Evolutionary conservation across 2,329 filamentous ascomycete genomes (phyloP), one percentile per base, ranked within the genome.

Genomic region (Colletotrichum zoysiae): DNA sequence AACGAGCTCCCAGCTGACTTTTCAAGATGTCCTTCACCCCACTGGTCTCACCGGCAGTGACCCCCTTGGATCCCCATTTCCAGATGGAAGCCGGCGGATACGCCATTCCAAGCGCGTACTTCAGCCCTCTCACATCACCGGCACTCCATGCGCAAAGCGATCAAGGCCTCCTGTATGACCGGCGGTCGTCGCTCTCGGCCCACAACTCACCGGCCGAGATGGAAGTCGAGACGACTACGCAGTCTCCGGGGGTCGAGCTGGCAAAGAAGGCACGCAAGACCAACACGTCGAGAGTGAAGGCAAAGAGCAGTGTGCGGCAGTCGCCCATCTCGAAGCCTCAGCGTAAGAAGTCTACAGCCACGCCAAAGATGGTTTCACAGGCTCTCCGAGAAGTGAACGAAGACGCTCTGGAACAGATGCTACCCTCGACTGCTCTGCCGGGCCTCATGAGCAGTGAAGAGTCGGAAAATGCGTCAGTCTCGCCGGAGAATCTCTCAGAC

Each of bases 101-200:
- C 76, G 87, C 88, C 7, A 86, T 93, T 4, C 90, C 92, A 0
- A 89, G 88, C 46, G 88, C 92, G 44, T 95, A 95, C 82, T 95
- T 96, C 79, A 96, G 93, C 78, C 93, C 93, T 12, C 85, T 96
- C 60, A 95, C 92, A 6, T 96, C 93, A 20, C 93, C 93, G 1
- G 93, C 93, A 4, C 84, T 96, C 23, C 91, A 93, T 79, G 92
- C 93, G 1, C 92, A 95, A 79, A 89, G 85, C 73, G 88, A 91
- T 66, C 78, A 83, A 35, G 79, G 80, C 20, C 80, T 84, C 5
- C 76, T 82, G 62, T 86, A 86, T 73, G 83, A 89, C 62, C 80
- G 84, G 69, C 78, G 82, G 44, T 83, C 80, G 77, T 84, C 77
- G 73, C 84, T 81, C 78, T 81, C 75, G 75, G 84, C 78, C 12